Evolutionary conservation across 2,329 filamentous ascomycete genomes (phyloP), one percentile per base, ranked within the genome.

Genomic region (Penicillium sp.): DNA sequence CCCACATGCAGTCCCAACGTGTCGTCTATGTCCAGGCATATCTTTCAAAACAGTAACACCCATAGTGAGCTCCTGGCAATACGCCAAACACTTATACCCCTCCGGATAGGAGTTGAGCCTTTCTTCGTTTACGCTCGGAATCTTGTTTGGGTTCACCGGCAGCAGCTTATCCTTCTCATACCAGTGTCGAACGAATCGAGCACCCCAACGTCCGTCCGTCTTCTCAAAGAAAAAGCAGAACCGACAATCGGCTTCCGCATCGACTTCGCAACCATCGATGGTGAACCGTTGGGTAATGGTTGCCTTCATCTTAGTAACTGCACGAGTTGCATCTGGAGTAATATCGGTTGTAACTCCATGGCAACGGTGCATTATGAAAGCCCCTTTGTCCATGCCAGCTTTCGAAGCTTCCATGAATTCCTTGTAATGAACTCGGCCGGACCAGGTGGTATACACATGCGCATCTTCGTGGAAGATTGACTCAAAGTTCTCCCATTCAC

Each of bases 281-380:
- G 63, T 59, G 54, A 81, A 81, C 3, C 79, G 72, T 54, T 81
- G 79, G 0, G 79, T 81, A 52, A 81, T 81, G 3, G 75, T 80
- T 0, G 78, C 78, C 57, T 81, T 81, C 72, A 81, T 75, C 64
- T 81, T 81, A 8, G 76, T 79, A 0, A 81, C 75, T 0, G 77
- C 79, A 0, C 76, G 72, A 0, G 53, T 68, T 1, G 56, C 75
- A n/a, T 72, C 68, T 0, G 64, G 50, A 5, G 71, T 73, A 55
- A 81, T 76, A 47, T 81, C 77, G 0, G 71, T 78, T 1, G 71
- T 77, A 1, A 66, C 60, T 7, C 78, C 78, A 39, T 79, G 75
- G 53, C 71, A 69, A 54, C 81, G 80, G 65, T 84, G 82, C 79
- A 82, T 81, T 69, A 84, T 84, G 69, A 82, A 83, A 47, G 77